Evolutionary conservation across 352 stramenopile species (phyloP), one percentile per base, ranked within the genome.

Genomic region (Phytophthora sp.): DNA sequence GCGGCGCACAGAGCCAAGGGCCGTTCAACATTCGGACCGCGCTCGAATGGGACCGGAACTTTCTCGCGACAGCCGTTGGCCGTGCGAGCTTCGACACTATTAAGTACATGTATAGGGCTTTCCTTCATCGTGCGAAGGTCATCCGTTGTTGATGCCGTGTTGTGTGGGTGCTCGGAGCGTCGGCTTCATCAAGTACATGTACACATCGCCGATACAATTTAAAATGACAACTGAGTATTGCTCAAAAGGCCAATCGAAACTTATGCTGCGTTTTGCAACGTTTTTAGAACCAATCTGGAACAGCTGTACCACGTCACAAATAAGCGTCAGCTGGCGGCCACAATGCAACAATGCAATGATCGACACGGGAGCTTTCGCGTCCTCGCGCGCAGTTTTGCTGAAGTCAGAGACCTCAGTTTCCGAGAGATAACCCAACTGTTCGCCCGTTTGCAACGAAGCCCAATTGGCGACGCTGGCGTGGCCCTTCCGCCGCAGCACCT

Each of bases 401-500:
- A 46, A 57, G 35, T 57, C 52, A 38, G 15, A 59, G n/a, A n/a
- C n/a, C n/a, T n/a, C n/a, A n/a, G n/a, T n/a, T 20, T 24, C 15
- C 29, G 46, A 54, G 26, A 41, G 33, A 57, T 57, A 13, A 44
- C 30, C 47, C 54, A 60, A 55, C 63, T 61, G 46, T 63, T 51
- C 30, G 9, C 36, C 31, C 45, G 7, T 44, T 39, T 62, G 36
- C 36, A 26, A 49, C 29, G 45, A 54, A 36, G 29, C 29, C 36
- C 27, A 39, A 72, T 57, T 38, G 30, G 21, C 44, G 35, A 53
- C 45, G 46, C 41, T 13, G 39, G 42, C 26, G 41, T 66, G 55
- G 49, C 46, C 31, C 51, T 73, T 64, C 57, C 27, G 36, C 52
- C 31, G 46, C 57, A 67, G 57, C 64, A 73, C 24, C 11, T 73